phyloP scores from a whole-genome alignment of 129 eudicot species.

The Saposhnikovia divaricata region DNA sequence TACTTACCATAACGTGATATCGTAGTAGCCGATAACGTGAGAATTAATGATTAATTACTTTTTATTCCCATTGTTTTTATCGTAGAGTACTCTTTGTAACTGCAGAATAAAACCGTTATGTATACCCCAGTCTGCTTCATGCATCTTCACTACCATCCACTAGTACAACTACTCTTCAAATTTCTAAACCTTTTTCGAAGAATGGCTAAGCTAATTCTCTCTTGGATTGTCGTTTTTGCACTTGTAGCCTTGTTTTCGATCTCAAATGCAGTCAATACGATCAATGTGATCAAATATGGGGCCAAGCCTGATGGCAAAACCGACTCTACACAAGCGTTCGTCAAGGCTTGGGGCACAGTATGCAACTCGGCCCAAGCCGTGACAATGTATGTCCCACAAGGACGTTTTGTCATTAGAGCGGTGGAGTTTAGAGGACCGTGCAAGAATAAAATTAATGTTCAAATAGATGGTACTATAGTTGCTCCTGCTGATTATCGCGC shows the following conservation, averaged over 20 bases:
- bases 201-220: not conserved
- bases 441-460: constrained; percentile 30
- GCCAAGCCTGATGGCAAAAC: not conserved
- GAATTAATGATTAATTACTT: not conserved
- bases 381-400: not conserved
- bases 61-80: too few species aligned
- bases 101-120: not conserved
- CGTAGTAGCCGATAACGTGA: not conserved
- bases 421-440: constrained; percentile 63
- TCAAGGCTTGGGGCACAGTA: constrained; percentile 35
- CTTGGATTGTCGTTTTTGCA: not conserved
- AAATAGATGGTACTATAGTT: constrained; percentile 46
- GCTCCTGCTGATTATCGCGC: constrained; percentile 48
- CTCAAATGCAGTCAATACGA: not conserved
- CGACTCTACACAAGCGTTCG: not conserved
- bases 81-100: too few species aligned
- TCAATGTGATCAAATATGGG: not conserved
- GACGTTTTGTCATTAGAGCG: constrained; percentile 28
- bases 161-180: not conserved
- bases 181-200: not conserved
- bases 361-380: constrained; percentile 23
- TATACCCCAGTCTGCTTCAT: not conserved
- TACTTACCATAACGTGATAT: constrained; percentile 3
- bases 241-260: not conserved
- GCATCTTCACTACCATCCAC: not conserved